Evolutionary conservation across 345 rosid species (phyloP), one percentile per base, ranked within the genome.

Genomic region (Sisymbrium irio): DNA sequence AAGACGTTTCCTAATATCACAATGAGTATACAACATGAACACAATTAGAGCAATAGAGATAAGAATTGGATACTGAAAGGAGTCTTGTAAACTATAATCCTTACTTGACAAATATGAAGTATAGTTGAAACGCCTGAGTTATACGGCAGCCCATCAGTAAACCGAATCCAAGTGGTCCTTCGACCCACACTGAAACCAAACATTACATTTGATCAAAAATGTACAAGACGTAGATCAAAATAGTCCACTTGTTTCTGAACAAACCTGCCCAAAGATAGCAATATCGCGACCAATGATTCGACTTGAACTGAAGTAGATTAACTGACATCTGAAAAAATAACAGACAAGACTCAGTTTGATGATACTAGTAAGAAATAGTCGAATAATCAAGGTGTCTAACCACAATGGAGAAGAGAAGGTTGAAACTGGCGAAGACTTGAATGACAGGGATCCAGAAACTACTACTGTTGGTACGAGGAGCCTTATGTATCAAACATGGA

Each of bases 191-290:
- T 91, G 83, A 64, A 75, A 84, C 67, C 49, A 71, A 77, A 82
- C 58, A 25, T 42, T 20, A 67, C 62, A 75, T 13, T 22, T 66
- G 14, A 54, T 44, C 54, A 73, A 36, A 62, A 53, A 1, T 14
- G 7, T 37, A 62, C 35, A 53, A 51, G 49, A 67, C n/a, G 3
- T 15, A 42, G 11, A 40, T 18, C 3, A 12, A 44, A 55, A 1
- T 15, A 4, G n/a, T 19, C 22, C 10, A 44, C 4, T 45, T 28
- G 67, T 57, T 53, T 51, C 36, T 2, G 14, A 56, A 57, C 72
- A 72, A 67, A 93, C 98, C 98, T 89, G 87, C 97, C 97, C 98
- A 93, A 28, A 86, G 13, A 76, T 90, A 89, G 82, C 98, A 93
- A 77, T 88, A 84, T 18, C 71, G 88, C 97, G 88, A 82, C 96